phyloP scores from a whole-genome alignment of 2,329 filamentous ascomycete genomes.

The Penicillium expansum region DNA sequence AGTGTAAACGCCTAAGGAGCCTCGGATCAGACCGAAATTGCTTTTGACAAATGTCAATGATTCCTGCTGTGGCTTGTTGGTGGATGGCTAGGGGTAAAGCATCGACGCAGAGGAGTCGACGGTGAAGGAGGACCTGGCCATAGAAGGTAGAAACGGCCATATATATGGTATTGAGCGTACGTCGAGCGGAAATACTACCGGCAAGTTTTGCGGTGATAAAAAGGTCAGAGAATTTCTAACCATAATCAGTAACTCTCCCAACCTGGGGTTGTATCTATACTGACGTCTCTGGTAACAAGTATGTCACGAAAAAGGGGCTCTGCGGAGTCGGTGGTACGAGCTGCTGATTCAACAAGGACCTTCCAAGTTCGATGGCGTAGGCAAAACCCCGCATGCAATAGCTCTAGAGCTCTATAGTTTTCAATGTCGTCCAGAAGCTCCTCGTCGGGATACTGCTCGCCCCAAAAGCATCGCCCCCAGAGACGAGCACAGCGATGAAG shows the following conservation, averaged over 20 bases:
- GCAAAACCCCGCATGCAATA: slow-evolving; percentile 31
- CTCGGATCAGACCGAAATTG: slow-evolving; percentile 32
- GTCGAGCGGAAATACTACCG: slow-evolving; percentile 28
- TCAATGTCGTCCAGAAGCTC: slow-evolving; percentile 41
- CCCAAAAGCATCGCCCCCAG: slow-evolving; percentile 39
- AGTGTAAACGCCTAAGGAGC: slow-evolving; percentile 33
- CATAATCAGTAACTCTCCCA: not conserved
- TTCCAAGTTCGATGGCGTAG: slow-evolving; percentile 33
- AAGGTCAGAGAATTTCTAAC: slow-evolving; percentile 37
- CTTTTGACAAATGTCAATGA: slow-evolving; percentile 35
- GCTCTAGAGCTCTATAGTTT: slow-evolving; percentile 37
- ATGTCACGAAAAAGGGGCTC: slow-evolving; percentile 28
- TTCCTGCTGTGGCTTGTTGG: slow-evolving; percentile 28
- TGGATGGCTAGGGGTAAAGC: slow-evolving; percentile 23
- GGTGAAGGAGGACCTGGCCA: slow-evolving; percentile 34
- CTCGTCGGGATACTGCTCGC: slow-evolving; percentile 36
- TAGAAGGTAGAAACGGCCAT: slow-evolving; percentile 37
- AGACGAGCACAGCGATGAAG: slow-evolving; percentile 36
- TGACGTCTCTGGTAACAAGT: slow-evolving; percentile 26
- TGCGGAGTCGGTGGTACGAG: slow-evolving; percentile 12
- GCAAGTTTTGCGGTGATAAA: slow-evolving; percentile 37
- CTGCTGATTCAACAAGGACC: slow-evolving; percentile 23
- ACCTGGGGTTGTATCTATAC: not conserved
- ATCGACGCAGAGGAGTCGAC: slow-evolving; percentile 29
- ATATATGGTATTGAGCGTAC: slow-evolving; percentile 37